Evolutionary conservation across 2,329 filamentous ascomycete genomes (phyloP).

Genomic region (Eutypa lata): DNA sequence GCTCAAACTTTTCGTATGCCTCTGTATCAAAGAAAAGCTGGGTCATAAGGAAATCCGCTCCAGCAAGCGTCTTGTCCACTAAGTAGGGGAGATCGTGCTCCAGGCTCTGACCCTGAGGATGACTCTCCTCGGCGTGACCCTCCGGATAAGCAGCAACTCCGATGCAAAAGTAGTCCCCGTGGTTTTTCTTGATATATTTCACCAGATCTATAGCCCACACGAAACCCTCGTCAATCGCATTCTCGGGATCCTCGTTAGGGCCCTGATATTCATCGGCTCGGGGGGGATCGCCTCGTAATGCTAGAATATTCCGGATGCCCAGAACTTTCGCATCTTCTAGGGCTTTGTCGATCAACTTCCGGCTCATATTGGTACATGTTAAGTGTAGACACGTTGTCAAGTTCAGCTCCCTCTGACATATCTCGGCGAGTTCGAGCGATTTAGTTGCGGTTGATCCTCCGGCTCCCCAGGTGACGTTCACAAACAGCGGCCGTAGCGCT

Average conservation of each 20-base stretch:
- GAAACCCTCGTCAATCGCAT: conserved; percentile 72
- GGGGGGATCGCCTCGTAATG: conserved; percentile 86
- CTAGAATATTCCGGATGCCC: conserved; percentile 91
- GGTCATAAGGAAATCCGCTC: conserved; percentile 97
- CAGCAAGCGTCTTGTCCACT: conserved; percentile 85
- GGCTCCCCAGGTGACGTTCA: conserved; percentile 97
- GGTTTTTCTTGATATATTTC: conserved; percentile 76
- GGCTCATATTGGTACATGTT: conserved; percentile 97
- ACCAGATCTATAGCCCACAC: conserved; percentile 88
- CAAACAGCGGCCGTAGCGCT: conserved; percentile 85
- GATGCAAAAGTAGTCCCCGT: conserved; percentile 94
- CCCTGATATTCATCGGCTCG: conserved; percentile 82
- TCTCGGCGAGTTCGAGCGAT: conserved; percentile 89
- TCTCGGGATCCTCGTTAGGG: conserved; percentile 53
- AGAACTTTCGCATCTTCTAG: conserved; percentile 86
- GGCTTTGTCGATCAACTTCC: conserved; percentile 78
- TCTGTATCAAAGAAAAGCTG: conserved; percentile 92
- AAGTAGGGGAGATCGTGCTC: conserved; percentile 86
- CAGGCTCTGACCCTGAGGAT: conserved; percentile 65
- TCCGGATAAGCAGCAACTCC: conserved; percentile 95
- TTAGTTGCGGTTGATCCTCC: conserved; percentile 89
- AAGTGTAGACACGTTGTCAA: conserved; percentile 94
- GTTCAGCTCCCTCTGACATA: conserved; percentile 88
- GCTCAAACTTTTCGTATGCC: conserved; percentile 79
- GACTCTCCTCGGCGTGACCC: conserved; percentile 86